phyloP scores from a whole-genome alignment of 805 yeast genomes.

The Cyberlindnera petersonii region DNA sequence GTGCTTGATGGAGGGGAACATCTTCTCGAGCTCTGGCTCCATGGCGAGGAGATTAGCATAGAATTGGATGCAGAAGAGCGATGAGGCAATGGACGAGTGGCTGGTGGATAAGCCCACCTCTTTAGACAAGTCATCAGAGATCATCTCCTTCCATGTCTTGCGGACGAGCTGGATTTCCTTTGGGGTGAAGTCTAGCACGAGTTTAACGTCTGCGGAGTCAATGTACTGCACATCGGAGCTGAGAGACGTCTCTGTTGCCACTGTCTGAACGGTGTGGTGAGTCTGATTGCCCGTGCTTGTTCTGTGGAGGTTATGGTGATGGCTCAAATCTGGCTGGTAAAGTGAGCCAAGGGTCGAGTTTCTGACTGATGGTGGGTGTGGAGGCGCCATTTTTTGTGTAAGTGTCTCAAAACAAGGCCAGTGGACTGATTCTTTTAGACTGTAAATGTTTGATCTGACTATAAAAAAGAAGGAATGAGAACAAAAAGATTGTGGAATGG shows the following conservation, averaged over 20 bases:
- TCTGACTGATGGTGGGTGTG: no score
- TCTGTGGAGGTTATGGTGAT: conserved; percentile 1
- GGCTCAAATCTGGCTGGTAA: conserved; percentile 5
- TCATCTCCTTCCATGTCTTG: conserved; percentile 36
- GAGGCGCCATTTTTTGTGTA: no score
- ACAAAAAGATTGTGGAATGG: no score
- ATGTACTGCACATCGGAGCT: conserved; percentile 21
- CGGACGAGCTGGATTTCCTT: conserved; percentile 34
- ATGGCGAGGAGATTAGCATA: conserved; percentile 63
- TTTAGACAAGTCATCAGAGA: conserved; percentile 30
- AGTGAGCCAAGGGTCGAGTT: no score
- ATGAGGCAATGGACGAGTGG: conserved; percentile 41
- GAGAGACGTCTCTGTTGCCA: conserved; percentile 12
- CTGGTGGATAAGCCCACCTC: conserved; percentile 8
- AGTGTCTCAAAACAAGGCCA: no score
- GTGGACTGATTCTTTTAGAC: no score
- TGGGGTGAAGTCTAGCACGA: conserved; percentile 28
- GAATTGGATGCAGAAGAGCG: conserved; percentile 72
- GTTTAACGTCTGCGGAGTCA: conserved; percentile 20
- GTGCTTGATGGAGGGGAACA: conserved; percentile 72
- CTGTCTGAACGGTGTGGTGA: conserved; percentile 6
- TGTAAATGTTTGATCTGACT: no score
- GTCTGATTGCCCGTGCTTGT: conserved; percentile 7
- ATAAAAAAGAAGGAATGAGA: no score
- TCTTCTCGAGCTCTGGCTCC: conserved; percentile 55